Evolutionary conservation across 306 rosid species (phyloP), one percentile per base, ranked within the genome.

Genomic region (Begonia fuchsioides): DNA sequence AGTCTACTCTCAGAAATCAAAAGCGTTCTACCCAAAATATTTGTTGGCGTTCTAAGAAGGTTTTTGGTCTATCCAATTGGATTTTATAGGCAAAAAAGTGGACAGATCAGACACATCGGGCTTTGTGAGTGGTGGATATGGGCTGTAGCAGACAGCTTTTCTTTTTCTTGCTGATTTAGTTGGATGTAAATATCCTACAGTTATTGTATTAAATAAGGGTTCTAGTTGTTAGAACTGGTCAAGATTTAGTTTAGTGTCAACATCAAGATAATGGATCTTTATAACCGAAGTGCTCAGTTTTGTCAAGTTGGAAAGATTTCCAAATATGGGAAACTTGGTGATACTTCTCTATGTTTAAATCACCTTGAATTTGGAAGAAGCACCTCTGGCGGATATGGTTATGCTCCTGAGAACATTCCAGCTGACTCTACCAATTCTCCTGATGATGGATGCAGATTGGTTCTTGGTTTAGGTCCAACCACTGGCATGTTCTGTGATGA

Each of bases 381-480:
- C 58, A 69, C 67, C 51, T 39, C 70, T 47, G 43, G 71, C 53
- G 67, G 76, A 60, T 70, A 50, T 68, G 66, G 71, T 52, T 63
- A 71, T 46, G 51, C 66, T 40, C 61, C 62, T 65, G 69, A 58
- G 49, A 66, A 62, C 55, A 52, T 60, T 61, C 74, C 81, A 61
- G 53, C 54, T 60, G 70, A 67, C 61, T 65, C 68, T 64, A 50
- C 76, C 59, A 65, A 44, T 52, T 66, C 79, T 54, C 59, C 71
- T 48, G 96, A 85, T 66, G 98, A 90, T 54, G 67, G 94, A 61
- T 85, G 95, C 69, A 72, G 76, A 55, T 80, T 90, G 73, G 98
- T 85, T 45, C 83, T 90, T 57, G 98, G 98, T 35, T 65, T 90
- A 69, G 96, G 98, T 51, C 98, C 98, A 35, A 83, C 94, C 58